Base-by-base conservation (phyloP, 179 eudicot species). In the Camellia oleifera region DNA sequence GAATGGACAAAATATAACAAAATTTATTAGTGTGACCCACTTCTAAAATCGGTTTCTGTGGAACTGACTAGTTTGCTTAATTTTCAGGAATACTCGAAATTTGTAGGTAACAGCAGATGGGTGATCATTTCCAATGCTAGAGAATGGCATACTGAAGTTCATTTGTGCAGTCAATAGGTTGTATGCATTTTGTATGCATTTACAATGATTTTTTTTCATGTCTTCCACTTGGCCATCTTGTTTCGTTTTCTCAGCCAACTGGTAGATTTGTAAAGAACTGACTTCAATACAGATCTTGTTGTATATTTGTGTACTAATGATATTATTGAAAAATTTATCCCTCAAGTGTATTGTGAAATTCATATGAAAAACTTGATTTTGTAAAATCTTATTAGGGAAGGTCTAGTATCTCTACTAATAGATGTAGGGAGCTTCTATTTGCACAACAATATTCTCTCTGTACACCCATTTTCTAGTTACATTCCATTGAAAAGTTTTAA, bases 41-140 rank as follows among this genome's bases (percentile, higher is more conserved):
- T 46, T 15, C 4, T 12, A 5, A 4, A 42, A 17, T 7, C 64
- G 26, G 32, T 17, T 17, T 0, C 4, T 63, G 46, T 4, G 3
- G 53, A 67, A 32, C 53, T 66, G 72, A 57, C 14, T 4, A 13
- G 23, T 12, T 46, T 20, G 60, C 23, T 69, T 70, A 12, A 46
- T 70, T 58, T 79, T 60, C 81, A 79, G 81, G 81, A 58, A 45
- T 58, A 48, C 69, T 11, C n/a, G 75, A 56, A 79, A 71, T 57
- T 6, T 23, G 10, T 44, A 56, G 54, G 65, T 64, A 48, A 44
- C 80, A 2, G 60, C 80, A 2, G 58, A 54, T 4, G 68, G 68
- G 14, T 60, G 23, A n/a, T 40, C n/a, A 23, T 52, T 17, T 54
- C 11, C 67, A 54, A 23, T 17, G 18, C 56, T 57, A 23, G 58